These are phyloP conservation scores for Oemleria cerasiformis DNA, from an alignment of 306 rosid species.

Conservation along the genomic window DNA sequence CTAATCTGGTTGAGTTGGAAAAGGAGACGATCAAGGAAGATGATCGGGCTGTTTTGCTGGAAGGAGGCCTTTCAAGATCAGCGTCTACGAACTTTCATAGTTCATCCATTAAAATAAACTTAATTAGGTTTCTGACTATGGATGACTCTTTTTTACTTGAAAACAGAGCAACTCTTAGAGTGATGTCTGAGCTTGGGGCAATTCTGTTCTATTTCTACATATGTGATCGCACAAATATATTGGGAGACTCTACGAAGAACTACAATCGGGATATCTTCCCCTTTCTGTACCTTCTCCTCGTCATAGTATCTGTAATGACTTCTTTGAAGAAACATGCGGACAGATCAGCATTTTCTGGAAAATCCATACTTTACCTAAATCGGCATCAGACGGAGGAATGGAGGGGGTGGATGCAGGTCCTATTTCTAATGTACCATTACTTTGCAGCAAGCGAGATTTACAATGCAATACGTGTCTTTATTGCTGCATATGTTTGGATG, in stretches of 20 bases:
- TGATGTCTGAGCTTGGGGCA: constrained; percentile 90
- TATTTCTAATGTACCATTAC: constrained; percentile 93
- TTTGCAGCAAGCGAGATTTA: constrained; percentile 96
- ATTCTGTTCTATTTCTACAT: constrained; percentile 80
- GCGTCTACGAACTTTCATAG: constrained; percentile 64
- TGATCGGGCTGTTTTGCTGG: constrained; percentile 80
- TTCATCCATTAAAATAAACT: constrained; percentile 67
- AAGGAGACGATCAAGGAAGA: constrained; percentile 73
- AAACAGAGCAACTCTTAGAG: constrained; percentile 79
- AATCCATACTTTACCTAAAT: constrained; percentile 81
- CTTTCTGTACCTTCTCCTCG: constrained; percentile 81
- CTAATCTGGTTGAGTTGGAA: constrained; percentile 77
- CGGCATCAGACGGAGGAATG: constrained; percentile 99
- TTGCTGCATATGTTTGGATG: constrained; percentile 99
- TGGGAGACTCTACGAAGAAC: constrained; percentile 78
- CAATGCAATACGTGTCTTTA: constrained; percentile 90
- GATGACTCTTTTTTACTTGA: constrained; percentile 88
- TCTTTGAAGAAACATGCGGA: constrained; percentile 91
- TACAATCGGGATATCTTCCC: constrained; percentile 92
- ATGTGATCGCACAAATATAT: constrained; percentile 79
- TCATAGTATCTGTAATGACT: constrained; percentile 89
- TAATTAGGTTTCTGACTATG: constrained; percentile 89
- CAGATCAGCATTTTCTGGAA: constrained; percentile 74
- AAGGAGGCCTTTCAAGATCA: constrained; percentile 83
- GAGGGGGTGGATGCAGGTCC: constrained; percentile 99